Conservation (phyloP, 108 stramenopile species). For the Fistulifera pelliculosa region DNA sequence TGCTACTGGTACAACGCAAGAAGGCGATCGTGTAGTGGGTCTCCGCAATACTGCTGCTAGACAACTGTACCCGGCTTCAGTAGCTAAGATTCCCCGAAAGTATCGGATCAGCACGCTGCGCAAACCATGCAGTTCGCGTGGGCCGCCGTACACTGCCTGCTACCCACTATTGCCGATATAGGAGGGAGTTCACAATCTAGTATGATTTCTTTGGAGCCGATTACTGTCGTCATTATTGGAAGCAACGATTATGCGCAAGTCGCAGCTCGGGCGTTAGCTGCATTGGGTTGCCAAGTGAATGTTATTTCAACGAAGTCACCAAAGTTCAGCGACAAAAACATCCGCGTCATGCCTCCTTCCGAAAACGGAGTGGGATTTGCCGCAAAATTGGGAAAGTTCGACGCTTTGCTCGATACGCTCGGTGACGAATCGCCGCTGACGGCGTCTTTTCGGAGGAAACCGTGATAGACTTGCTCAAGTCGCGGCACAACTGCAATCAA, state of each 20-base stretch:
- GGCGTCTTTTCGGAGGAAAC: conserved; percentile 1
- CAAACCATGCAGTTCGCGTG: conserved; percentile 42
- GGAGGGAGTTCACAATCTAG: conserved; percentile 44
- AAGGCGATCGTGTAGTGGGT: too few relatives aligned
- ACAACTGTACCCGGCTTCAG: conserved; percentile 22
- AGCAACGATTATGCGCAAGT: conserved; percentile 61
- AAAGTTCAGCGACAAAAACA: conserved; percentile 10
- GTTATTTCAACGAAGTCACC: conserved; percentile 44
- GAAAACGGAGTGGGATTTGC: conserved; percentile 54
- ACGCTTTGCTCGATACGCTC: conserved; percentile 69
- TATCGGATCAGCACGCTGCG: conserved; percentile 49
- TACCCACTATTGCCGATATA: conserved; percentile 28
- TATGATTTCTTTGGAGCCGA: neutral
- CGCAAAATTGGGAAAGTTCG: conserved; percentile 50
- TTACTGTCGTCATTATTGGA: conserved; percentile 60
- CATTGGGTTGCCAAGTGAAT: conserved; percentile 51
- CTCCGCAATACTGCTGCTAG: too few relatives aligned
- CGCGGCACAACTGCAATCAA: conserved; percentile 33
- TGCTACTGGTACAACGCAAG: too few relatives aligned
- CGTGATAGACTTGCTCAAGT: conserved; percentile 32
- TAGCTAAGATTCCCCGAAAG: conserved; percentile 41
- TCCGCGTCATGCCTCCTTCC: conserved; percentile 42
- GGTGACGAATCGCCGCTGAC: conserved; percentile 6
- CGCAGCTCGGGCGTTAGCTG: conserved; percentile 53
- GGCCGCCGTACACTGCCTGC: conserved; percentile 50